These are phyloP conservation scores for Didymella arachidicola DNA, from an alignment of 2,329 filamentous ascomycete species.

Conservation along the genomic window DNA sequence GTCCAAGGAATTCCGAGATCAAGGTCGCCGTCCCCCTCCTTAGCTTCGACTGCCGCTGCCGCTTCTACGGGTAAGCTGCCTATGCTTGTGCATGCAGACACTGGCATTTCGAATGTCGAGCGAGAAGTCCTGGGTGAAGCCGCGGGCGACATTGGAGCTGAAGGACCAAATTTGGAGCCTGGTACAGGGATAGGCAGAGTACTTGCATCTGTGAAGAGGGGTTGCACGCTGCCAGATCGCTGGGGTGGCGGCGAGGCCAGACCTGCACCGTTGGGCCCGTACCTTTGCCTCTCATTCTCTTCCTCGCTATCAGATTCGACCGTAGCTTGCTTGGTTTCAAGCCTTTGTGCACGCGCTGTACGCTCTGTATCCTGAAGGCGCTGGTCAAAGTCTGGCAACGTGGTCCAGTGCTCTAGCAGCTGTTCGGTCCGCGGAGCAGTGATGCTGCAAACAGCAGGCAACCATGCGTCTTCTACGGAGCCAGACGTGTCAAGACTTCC, in stretches of 20 bases:
- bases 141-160: slow-evolving; percentile 36
- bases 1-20: slow-evolving; percentile 50
- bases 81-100: slow-evolving; percentile 39
- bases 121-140: slow-evolving; percentile 36
- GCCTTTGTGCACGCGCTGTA: slow-evolving; percentile 31
- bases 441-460: slow-evolving; percentile 36
- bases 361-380: slow-evolving; percentile 37
- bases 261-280: slow-evolving; percentile 21
- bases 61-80: slow-evolving; percentile 40
- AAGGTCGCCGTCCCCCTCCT: slow-evolving; percentile 42
- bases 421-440: slow-evolving; percentile 36
- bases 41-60: slow-evolving; percentile 42
- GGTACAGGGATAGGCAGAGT: slow-evolving; percentile 33
- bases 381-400: slow-evolving; percentile 42
- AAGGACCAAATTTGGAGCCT: slow-evolving; percentile 28
- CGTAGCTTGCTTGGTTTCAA: slow-evolving; percentile 42
- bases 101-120: slow-evolving; percentile 24
- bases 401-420: slow-evolving; percentile 45
- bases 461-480: slow-evolving; percentile 31
- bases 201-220: slow-evolving; percentile 40
- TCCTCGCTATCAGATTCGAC: slow-evolving; percentile 49
- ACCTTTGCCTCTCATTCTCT: slow-evolving; percentile 33
- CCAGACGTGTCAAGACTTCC: slow-evolving; percentile 33
- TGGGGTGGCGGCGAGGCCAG: slow-evolving; percentile 23
- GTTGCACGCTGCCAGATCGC: slow-evolving; percentile 35